Percentiles rank a stretch among this genome's conserved stretches.
Evolutionary conservation across 495 filamentous ascomycete species (phyloP).

Genomic region (Bombardia bombarda): DNA sequence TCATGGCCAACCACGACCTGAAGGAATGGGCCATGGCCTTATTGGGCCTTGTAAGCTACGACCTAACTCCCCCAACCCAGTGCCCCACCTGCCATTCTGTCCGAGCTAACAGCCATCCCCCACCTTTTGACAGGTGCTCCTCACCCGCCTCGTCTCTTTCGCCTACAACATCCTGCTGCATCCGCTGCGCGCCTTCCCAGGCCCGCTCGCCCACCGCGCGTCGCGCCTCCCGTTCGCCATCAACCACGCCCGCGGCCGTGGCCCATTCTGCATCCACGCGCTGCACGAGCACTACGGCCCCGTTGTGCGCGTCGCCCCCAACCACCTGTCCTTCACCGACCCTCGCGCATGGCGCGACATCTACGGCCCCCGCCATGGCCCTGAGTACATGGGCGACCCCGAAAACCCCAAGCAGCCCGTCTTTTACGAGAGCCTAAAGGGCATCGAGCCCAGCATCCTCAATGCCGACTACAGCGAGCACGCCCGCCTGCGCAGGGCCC

Average conservation of each 20-base stretch:
- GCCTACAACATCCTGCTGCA: slow-evolving; percentile 48
- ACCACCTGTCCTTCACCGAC: slow-evolving; percentile 48
- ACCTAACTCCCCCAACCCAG: too few relatives aligned
- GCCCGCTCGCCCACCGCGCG: slow-evolving; percentile 35
- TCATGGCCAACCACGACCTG: too few relatives aligned
- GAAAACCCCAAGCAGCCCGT: slow-evolving; percentile 29
- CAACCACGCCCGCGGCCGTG: slow-evolving; percentile 5
- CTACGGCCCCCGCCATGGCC: slow-evolving; percentile 34
- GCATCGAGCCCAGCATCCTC: slow-evolving; percentile 12
- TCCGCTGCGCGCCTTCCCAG: slow-evolving; percentile 44
- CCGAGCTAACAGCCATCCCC: too few relatives aligned
- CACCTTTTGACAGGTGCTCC: background rate
- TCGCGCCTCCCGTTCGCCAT: slow-evolving; percentile 28
- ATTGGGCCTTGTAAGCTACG: too few relatives aligned
- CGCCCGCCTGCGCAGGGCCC: slow-evolving; percentile 31
- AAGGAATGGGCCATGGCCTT: too few relatives aligned
- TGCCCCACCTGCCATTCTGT: too few relatives aligned
- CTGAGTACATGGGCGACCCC: background rate
- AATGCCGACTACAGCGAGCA: slow-evolving; percentile 27
- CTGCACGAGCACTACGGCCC: slow-evolving; percentile 46
- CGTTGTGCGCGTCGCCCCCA: slow-evolving; percentile 48
- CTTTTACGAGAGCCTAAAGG: slow-evolving; percentile 7
- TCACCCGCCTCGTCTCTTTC: background rate
- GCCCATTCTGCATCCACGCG: background rate
- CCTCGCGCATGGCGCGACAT: slow-evolving; percentile 51